phyloP scores from a whole-genome alignment of 1,284 basidiomycete genomes.

The Entoloma clypeatum region DNA sequence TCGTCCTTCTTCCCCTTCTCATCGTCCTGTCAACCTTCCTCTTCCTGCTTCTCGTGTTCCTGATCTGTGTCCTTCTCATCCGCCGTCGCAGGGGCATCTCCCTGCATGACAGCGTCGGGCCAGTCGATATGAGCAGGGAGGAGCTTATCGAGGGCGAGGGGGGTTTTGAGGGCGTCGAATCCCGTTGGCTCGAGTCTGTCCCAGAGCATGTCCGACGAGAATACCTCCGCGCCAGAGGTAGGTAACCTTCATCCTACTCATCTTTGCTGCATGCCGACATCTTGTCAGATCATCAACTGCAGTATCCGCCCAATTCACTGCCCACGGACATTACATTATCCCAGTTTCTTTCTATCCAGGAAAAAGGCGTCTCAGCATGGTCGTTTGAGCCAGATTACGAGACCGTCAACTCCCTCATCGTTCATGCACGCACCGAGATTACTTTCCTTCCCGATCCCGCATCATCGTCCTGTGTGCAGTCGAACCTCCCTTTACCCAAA shows the following conservation, averaged over 20 bases:
- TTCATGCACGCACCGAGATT: constrained; percentile 91
- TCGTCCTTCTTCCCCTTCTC: constrained; percentile 86
- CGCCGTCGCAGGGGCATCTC: constrained; percentile 78
- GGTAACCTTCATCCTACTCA: constrained; percentile 24
- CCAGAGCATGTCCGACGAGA: constrained; percentile 64
- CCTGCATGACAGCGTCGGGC: constrained; percentile 86
- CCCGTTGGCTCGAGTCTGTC: constrained; percentile 88
- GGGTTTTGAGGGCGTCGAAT: constrained; percentile 87
- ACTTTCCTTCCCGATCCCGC: constrained; percentile 94
- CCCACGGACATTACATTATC: constrained; percentile 96
- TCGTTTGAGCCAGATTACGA: constrained; percentile 97
- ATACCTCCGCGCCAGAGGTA: constrained; percentile 88
- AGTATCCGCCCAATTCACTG: constrained; percentile 89
- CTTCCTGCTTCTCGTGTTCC: constrained; percentile 86
- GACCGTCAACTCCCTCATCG: constrained; percentile 83
- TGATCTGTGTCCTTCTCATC: constrained; percentile 82
- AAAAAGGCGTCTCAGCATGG: constrained; percentile 97
- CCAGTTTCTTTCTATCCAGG: constrained; percentile 95
- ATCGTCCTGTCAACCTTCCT: constrained; percentile 92
- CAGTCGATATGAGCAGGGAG: constrained; percentile 89
- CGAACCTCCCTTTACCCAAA: constrained; percentile 91
- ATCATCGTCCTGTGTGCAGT: constrained; percentile 89
- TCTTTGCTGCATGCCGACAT: constrained; percentile 6
- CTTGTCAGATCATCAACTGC: constrained; percentile 76
- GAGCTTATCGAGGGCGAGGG: constrained; percentile 88